Evolutionary conservation across 139 green algal genomes (phyloP).

Genomic region (Micromonas commoda): DNA sequence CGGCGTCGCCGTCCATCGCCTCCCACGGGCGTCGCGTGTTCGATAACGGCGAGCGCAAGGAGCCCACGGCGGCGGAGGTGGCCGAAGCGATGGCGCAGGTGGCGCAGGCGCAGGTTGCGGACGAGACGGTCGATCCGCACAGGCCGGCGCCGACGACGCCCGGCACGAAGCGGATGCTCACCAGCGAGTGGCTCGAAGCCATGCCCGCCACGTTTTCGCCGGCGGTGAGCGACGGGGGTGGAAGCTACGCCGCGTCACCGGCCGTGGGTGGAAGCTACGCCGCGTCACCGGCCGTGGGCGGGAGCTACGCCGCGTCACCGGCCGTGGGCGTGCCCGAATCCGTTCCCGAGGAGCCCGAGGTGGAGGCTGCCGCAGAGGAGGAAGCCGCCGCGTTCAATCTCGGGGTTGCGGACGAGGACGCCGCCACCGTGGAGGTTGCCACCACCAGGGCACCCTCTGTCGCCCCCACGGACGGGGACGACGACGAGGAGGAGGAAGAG

Average conservation of each 20-base stretch:
- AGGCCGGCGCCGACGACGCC: neutral
- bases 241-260: neutral
- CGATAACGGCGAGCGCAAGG: neutral
- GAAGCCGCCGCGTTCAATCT: no score
- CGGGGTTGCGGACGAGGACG: no score
- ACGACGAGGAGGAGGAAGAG: no score
- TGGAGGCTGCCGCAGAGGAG: no score
- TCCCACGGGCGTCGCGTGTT: neutral
- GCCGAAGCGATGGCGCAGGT: neutral
- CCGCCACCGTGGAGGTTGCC: no score
- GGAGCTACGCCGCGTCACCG: neutral
- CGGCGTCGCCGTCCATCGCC: neutral
- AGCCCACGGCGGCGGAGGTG: neutral
- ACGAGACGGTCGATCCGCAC: neutral
- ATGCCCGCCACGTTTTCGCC: neutral
- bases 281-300: neutral
- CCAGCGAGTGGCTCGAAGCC: neutral
- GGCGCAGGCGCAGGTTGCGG: neutral
- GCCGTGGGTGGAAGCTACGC: neutral
- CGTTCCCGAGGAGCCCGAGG: no score
- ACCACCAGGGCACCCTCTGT: no score
- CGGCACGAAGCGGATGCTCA: neutral
- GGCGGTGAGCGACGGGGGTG: neutral
- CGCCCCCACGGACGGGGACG: no score
- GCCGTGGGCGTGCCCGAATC: no score